Base-by-base conservation (phyloP, 1,284 basidiomycete genomes). In the Retiboletus flavoniger region DNA sequence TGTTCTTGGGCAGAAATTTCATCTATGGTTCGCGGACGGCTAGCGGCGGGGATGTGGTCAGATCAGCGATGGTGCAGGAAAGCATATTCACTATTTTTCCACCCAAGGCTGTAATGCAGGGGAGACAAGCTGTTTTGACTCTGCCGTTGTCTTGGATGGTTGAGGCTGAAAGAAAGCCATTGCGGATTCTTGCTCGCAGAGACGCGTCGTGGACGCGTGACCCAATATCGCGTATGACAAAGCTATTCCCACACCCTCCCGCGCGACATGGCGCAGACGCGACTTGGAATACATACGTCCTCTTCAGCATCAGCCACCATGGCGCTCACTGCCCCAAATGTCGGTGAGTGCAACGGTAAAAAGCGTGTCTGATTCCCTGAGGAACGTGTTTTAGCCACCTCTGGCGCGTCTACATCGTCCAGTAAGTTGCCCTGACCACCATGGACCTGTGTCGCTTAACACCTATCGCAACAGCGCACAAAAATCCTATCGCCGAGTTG, bases 1-100 rank as follows among this genome's bases (percentile, higher is more conserved):
- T 99, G 93, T 56, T 98, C 96, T 72, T 99, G 96, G 0, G 95
- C 92, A 24, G 95, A 93, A 49, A 99, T 87, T 72, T 99, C 96
- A 64, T 98, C 93, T 63, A 99, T 98, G 21, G 95, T 98, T 74
- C 95, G 94, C 50, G 97, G 96, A 54, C 97, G 92, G 71, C 95
- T 96, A 68, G 24, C 36, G 41, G 44, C 36, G 16, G 47, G 28
- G 54, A 47, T 58, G 42, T 38, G 57, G 43, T 54, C 42, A 52
- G 50, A 50, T 41, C 28, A 36, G 40, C 31, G 21, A 44, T 29
- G 13, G n/a, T 28, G 32, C 50, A 55, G 26, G 11, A 4, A 29
- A 7, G 3, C 4, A 35, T 14, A 71, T 78, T 50, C 49, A 94
- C 93, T 98, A 98, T 83, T 98, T 98, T 75, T 98, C 95, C 0